phyloP scores from a whole-genome alignment of 148 eudicot genomes.

The Rhododendron ferrugineum region DNA sequence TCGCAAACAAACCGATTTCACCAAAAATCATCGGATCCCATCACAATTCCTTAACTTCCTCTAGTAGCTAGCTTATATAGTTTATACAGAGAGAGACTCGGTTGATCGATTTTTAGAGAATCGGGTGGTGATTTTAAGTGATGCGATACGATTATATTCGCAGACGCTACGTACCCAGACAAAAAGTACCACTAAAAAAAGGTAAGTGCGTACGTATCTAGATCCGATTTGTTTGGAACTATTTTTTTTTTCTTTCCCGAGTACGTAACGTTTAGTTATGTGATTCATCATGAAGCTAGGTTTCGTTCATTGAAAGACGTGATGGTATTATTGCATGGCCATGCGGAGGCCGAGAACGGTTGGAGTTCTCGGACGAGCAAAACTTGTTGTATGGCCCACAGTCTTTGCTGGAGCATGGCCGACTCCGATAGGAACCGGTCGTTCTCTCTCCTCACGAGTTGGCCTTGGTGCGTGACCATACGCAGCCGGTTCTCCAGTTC shows the following conservation, averaged over 20 bases:
- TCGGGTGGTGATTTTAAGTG: not conserved
- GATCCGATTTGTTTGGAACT: not conserved
- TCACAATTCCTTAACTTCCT: not conserved
- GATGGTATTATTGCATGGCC: slow-evolving; percentile 15
- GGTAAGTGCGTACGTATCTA: not conserved
- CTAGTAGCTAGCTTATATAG: not conserved
- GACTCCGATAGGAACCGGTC: slow-evolving; percentile 30
- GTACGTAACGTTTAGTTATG: not conserved
- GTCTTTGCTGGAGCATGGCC: slow-evolving; percentile 29
- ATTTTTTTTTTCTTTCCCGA: not conserved
- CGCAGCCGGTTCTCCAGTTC: slow-evolving; percentile 38
- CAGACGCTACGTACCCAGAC: not conserved
- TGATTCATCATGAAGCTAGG: slow-evolving; percentile 6
- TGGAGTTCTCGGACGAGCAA: slow-evolving; percentile 34
- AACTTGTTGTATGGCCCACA: slow-evolving; percentile 29
- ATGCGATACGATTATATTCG: not conserved
- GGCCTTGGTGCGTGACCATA: slow-evolving; percentile 20
- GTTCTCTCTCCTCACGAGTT: slow-evolving; percentile 30
- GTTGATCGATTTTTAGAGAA: not conserved
- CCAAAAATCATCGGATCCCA: slow-evolving; percentile 9
- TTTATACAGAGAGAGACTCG: not conserved
- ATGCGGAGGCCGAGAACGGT: slow-evolving; percentile 13
- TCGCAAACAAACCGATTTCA: slow-evolving; percentile 13
- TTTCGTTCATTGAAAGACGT: slow-evolving; percentile 18
- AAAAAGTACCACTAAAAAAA: not conserved